These are phyloP conservation scores for Pestalotiopsis sp. DNA, from an alignment of 2,329 filamentous ascomycete genomes.

Conservation along the genomic window DNA sequence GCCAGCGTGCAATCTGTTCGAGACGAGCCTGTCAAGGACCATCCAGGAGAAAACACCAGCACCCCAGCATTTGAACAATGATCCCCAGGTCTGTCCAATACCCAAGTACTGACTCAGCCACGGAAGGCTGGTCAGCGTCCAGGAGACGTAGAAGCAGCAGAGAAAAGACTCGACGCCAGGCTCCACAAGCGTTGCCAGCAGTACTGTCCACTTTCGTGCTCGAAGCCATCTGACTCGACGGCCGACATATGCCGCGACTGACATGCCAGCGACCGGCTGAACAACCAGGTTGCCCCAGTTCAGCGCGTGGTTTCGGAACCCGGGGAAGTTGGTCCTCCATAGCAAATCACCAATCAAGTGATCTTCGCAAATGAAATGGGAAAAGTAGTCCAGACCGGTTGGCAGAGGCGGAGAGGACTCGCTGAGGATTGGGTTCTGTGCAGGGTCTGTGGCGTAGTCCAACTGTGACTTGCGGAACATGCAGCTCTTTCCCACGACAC, in stretches of 20 bases:
- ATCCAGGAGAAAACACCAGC: conserved; percentile 71
- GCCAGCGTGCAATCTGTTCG: conserved; percentile 72
- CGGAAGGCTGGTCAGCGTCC: conserved; percentile 73
- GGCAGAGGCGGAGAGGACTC: conserved; percentile 43
- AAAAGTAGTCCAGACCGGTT: conserved; percentile 87
- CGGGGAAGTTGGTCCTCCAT: conserved; percentile 70
- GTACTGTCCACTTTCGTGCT: conserved; percentile 92
- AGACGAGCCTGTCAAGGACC: conserved; percentile 72
- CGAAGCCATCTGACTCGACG: conserved; percentile 87
- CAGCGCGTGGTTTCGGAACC: conserved; percentile 78
- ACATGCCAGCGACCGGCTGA: conserved; percentile 85
- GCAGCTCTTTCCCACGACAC: conserved; percentile 94
- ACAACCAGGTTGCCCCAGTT: conserved; percentile 85
- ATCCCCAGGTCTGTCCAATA: conserved; percentile 66
- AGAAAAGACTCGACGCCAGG: conserved; percentile 88
- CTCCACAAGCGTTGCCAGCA: conserved; percentile 86
- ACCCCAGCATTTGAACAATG: conserved; percentile 68
- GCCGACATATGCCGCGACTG: conserved; percentile 73
- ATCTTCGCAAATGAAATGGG: conserved; percentile 95
- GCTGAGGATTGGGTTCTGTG: conserved; percentile 43
- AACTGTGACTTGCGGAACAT: conserved; percentile 97
- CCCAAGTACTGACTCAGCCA: conserved; percentile 55
- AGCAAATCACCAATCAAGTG: conserved; percentile 92
- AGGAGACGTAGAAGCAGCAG: conserved; percentile 80
- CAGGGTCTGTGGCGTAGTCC: conserved; percentile 65